Conservation (phyloP, 176 grass and related monocot genomes). For the Triticum aestivum region DNA sequence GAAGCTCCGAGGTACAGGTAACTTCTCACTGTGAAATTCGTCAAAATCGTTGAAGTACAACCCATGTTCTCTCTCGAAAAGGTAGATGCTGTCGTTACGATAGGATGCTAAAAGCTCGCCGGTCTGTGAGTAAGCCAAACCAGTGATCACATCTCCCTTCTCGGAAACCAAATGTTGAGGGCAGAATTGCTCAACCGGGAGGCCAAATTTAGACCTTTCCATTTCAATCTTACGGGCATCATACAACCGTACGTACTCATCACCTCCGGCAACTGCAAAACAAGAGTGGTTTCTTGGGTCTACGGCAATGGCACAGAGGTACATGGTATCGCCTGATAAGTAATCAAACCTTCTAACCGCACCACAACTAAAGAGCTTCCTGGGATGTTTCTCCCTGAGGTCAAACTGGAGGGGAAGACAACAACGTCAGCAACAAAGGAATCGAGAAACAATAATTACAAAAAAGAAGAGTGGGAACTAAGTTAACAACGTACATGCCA, state of each 20-base stretch:
- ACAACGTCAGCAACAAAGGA: slow-evolving; percentile 23
- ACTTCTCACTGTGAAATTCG: slow-evolving; percentile 22
- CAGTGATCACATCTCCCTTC: slow-evolving; percentile 45
- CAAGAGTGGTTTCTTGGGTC: slow-evolving; percentile 62
- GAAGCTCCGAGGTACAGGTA: slow-evolving; percentile 38
- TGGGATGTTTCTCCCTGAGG: slow-evolving; percentile 40
- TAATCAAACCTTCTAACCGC: slow-evolving; percentile 9
- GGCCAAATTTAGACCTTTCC: slow-evolving; percentile 39
- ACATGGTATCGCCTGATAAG: background rate
- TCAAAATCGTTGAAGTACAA: slow-evolving; percentile 40
- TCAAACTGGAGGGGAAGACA: slow-evolving; percentile 57
- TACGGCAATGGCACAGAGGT: slow-evolving; percentile 61
- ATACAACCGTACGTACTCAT: slow-evolving; percentile 59
- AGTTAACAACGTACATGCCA: slow-evolving; percentile 35
- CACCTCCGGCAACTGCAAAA: slow-evolving; percentile 62
- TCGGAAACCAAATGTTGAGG: slow-evolving; percentile 38
- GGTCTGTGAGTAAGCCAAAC: slow-evolving; percentile 65
- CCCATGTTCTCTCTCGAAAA: slow-evolving; percentile 65
- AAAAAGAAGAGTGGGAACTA: background rate
- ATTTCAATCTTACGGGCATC: slow-evolving; percentile 59
- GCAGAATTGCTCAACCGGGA: slow-evolving; percentile 43
- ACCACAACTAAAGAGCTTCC: slow-evolving; percentile 47
- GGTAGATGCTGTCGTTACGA: slow-evolving; percentile 57
- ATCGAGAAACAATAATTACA: background rate
- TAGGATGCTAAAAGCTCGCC: slow-evolving; percentile 76